Percentiles rank a stretch among this genome's conserved stretches.
phyloP scores from a whole-genome alignment of 371 early-diverging fungal genomes.

The Choanephora cucurbitarum region DNA sequence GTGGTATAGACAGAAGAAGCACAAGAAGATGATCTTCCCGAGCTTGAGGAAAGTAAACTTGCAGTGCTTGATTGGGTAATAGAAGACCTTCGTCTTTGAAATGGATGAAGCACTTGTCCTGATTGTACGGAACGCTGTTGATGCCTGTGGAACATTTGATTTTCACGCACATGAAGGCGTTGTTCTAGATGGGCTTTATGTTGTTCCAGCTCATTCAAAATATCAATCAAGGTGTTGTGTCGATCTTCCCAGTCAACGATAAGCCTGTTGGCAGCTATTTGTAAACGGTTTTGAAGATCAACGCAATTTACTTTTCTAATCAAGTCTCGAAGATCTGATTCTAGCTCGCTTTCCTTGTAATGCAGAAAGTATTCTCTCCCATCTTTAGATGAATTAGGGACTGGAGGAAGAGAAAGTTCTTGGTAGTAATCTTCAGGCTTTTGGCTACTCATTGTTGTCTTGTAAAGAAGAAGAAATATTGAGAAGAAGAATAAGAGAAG shows the following conservation, averaged over 20 bases:
- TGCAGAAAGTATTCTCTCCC: no score
- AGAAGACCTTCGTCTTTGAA: slow-evolving; percentile 8
- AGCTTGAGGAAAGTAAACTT: slow-evolving; percentile 10
- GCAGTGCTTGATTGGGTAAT: slow-evolving; percentile 5
- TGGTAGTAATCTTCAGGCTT: slow-evolving; percentile 10
- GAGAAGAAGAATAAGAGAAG: slow-evolving; percentile 4
- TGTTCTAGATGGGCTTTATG: slow-evolving; percentile 1
- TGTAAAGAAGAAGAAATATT: not conserved
- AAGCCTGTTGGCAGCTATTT: slow-evolving; percentile 11
- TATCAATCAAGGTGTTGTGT: slow-evolving; percentile 16
- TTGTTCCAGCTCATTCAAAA: slow-evolving; percentile 12
- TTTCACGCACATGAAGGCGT: slow-evolving; percentile 11
- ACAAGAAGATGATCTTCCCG: slow-evolving; percentile 15
- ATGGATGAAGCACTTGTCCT: not conserved
- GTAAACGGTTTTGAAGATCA: slow-evolving; percentile 12
- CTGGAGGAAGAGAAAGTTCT: slow-evolving; percentile 16
- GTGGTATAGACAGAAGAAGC: slow-evolving; percentile 3
- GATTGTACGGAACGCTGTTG: not conserved
- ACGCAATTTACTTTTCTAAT: slow-evolving; percentile 12
- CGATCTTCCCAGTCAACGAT: slow-evolving; percentile 16
- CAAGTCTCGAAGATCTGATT: slow-evolving; percentile 2
- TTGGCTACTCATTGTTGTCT: not conserved
- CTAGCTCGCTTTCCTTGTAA: slow-evolving; percentile 3
- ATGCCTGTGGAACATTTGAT: not conserved
- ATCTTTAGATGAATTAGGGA: slow-evolving; percentile 2